Base-by-base conservation (phyloP, 1,284 basidiomycete genomes). In the Cutaneotrichosporon cyanovorans region DNA sequence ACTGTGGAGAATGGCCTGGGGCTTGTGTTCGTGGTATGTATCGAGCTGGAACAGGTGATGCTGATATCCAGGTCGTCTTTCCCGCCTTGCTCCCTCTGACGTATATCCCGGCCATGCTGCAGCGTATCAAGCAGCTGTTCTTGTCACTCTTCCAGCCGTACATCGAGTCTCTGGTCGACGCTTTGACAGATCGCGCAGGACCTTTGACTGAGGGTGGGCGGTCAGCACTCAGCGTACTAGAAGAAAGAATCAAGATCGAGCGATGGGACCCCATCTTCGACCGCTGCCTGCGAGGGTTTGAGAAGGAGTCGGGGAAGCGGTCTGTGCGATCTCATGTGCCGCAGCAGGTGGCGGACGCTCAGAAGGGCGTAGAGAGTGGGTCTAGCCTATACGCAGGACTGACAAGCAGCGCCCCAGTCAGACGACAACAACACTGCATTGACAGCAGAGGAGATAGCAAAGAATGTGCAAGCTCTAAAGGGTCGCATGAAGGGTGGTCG, bases 21-120 rank as follows among this genome's bases (percentile, higher is more conserved):
- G 56, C 79, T 96, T 58, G 91, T 96, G 42, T 95, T 96, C 63
- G 91, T 93, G 60, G 89, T 90, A 58, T 57, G 84, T 76, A n/a
- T 15, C 22, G 1, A 7, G 7, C 25, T 7, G 25, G 7, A 28
- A 7, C 25, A 12, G 7, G 12, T 1, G 18, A 11, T n/a, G 4
- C 18, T 16, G 1, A 2, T 5, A 21, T 34, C 51, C 48, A 92
- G 87, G 88, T 93, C 44, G 89, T 92, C 41, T 96, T 96, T 73
- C 93, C 97, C 64, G 86, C 93, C 37, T 91, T 99, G 51, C 77
- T 99, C 14, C 92, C 95, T 56, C 78, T 99, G 20, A 84, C 88
- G 9, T 98, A 98, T 66, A 84, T 97, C 47, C 88, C 93, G 0
- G 84, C 90, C 38, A 81, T 98, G 6, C 77, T 95, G 15, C 74